Evolutionary conservation across 2,329 filamentous ascomycete genomes (phyloP), one percentile per base, ranked within the genome.

Genomic region (Fusarium oxysporum): DNA sequence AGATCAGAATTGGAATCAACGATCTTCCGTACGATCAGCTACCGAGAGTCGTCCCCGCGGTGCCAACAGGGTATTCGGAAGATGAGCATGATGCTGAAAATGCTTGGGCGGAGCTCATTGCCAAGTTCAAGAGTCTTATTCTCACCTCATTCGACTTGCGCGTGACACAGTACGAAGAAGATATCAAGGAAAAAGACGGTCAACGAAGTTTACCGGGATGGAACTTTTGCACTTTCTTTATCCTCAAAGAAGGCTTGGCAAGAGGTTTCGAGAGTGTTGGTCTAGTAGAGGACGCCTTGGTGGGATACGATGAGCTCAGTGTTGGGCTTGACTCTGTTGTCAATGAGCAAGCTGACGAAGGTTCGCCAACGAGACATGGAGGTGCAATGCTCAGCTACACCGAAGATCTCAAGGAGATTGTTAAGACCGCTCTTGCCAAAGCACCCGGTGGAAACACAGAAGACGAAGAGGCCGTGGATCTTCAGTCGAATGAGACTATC

Each of bases 171-270:
- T 99, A 99, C 80, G 96, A 99, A 81, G 95, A 98, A 67, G 96
- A 99, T 76, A 97, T 99, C 75, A 93, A 94, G 71, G 96, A 98
- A 81, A 96, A 95, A 78, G 96, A 98, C 76, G 89, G 92, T 1
- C 95, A 98, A 80, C 89, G 96, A 51, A 91, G 87, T 38, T 84
- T 99, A 23, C 96, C 96, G 0, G 96, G 96, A 1, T 99, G 96
- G 96, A 99, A 99, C 79, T 99, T 99, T 80, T 98, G 96, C 82
- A 99, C 96, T 0, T 99, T 99, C 80, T 99, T 99, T 80, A 95
- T 99, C 21, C 87, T 99, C 13, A 99, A 99, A 79, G 96, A 99
- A 81, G 96, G 96, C 0, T 85, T 99, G 40, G 96, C 96, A 3
- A 89, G 94, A 74, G 97, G 96, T 0, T 97, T 99, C 75, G 97